Conservation (phyloP, 192 early-diverging fungal species). For the Funneliformis mosseae region DNA sequence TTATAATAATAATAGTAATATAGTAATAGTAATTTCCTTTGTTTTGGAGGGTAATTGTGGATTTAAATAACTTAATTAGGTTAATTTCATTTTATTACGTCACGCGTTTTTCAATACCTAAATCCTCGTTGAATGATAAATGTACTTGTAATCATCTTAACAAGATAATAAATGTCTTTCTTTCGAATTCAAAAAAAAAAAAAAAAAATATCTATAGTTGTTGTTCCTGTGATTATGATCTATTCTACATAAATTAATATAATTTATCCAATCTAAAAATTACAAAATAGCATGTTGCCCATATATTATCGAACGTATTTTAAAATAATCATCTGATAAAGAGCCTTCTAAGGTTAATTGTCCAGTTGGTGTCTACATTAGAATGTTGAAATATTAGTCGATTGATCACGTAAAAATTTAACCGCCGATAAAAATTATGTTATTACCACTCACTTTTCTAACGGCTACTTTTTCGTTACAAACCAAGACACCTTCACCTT, state of each 20-base stretch:
- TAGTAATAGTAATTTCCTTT: no score
- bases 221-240: neutral
- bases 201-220: neutral
- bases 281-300: conserved; percentile 74
- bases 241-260: neutral
- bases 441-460: conserved; percentile 50
- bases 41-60: no score
- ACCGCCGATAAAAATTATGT: conserved; percentile 29
- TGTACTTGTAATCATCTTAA: no score
- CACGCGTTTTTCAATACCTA: no score
- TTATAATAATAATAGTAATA: no score
- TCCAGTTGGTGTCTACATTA: conserved; percentile 44
- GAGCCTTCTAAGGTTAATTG: conserved; percentile 63
- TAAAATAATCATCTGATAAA: conserved; percentile 70
- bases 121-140: no score
- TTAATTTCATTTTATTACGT: neutral
- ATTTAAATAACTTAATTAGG: neutral
- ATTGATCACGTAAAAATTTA: neutral
- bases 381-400: neutral
- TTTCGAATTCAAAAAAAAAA: neutral
- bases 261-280: conserved; percentile 6
- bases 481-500: conserved; percentile 79
- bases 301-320: conserved; percentile 70
- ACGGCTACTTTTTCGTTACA: conserved; percentile 79
- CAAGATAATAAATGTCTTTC: no score